Percentiles rank a stretch among this genome's conserved stretches.
Evolutionary conservation across 768 basidiomycete genomes (phyloP).

Genomic region (Mrakia blollopis): DNA sequence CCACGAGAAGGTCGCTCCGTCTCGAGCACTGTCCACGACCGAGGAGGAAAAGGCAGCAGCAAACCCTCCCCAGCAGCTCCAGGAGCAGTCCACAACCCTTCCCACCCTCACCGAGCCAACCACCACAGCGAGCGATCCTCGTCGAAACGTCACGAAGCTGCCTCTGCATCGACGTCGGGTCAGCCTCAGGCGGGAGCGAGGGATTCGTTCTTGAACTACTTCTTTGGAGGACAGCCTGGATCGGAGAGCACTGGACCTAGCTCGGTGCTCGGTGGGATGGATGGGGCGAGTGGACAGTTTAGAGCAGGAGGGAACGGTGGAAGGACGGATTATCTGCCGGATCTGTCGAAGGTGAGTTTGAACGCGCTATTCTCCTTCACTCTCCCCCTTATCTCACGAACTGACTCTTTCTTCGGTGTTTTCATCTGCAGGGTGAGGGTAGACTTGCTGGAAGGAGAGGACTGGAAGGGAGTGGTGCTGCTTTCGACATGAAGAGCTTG

Average conservation of each 20-base stretch:
- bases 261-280: conserved; percentile 17
- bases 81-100: conserved; percentile 34
- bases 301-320: conserved; percentile 37
- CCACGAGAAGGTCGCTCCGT: conserved; percentile 63
- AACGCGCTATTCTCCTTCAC: neutral
- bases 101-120: conserved; percentile 37
- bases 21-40: conserved; percentile 72
- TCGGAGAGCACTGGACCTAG: conserved; percentile 25
- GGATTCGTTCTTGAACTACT: conserved; percentile 94
- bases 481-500: conserved; percentile 97
- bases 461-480: conserved; percentile 41
- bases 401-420: neutral
- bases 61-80: neutral
- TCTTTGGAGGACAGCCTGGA: conserved; percentile 78
- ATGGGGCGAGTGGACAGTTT: conserved; percentile 27
- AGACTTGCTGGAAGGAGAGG: conserved; percentile 15
- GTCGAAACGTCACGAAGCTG: conserved; percentile 33
- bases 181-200: conserved; percentile 19
- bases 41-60: conserved; percentile 48
- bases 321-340: conserved; percentile 27
- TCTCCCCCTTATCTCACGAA: neutral
- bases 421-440: conserved; percentile 32
- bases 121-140: conserved; percentile 41
- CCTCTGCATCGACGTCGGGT: neutral
- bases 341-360: conserved; percentile 26